Evolutionary conservation across 257 asterid species (phyloP).

Genomic region (Gentiana straminea): DNA sequence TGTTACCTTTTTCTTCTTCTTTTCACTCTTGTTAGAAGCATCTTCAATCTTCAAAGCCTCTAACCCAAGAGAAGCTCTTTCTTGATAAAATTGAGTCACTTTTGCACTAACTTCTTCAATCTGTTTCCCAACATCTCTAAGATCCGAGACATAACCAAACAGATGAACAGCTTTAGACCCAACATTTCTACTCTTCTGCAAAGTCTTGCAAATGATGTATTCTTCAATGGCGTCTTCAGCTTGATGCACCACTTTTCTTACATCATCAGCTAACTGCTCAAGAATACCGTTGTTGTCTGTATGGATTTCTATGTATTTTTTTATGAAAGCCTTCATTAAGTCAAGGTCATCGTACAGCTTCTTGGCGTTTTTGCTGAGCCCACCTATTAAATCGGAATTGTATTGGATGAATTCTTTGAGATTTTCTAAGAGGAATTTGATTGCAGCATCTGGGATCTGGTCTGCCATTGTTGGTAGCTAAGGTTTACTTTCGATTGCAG

Average conservation of each 20-base stretch:
- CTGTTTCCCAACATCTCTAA: constrained; percentile 24
- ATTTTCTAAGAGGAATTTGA: constrained; percentile 23
- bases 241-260: constrained; percentile 23
- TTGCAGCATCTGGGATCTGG: constrained; percentile 22
- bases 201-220: background rate
- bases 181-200: background rate
- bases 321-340: constrained; percentile 27
- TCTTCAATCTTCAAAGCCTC: constrained; percentile 8
- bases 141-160: constrained; percentile 14
- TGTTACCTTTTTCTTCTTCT: background rate
- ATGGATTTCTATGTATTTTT: constrained; percentile 11
- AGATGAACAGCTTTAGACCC: constrained; percentile 13
- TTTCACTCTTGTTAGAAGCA: background rate
- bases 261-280: constrained; percentile 15
- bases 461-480: too few species aligned
- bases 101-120: constrained; percentile 20
- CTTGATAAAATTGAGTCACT: constrained; percentile 16
- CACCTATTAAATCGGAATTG: constrained; percentile 19
- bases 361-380: constrained; percentile 21
- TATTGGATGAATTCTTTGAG: constrained; percentile 22
- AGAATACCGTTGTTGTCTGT: constrained; percentile 6
- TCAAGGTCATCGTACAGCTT: constrained; percentile 27
- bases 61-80: constrained; percentile 8
- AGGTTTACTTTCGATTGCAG: too few species aligned
- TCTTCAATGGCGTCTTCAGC: constrained; percentile 24